Percentiles rank a stretch among this genome's conserved stretches.
These are phyloP conservation scores for Cicer bijugum DNA, from an alignment of 306 rosid genomes.

Conservation along the genomic window DNA sequence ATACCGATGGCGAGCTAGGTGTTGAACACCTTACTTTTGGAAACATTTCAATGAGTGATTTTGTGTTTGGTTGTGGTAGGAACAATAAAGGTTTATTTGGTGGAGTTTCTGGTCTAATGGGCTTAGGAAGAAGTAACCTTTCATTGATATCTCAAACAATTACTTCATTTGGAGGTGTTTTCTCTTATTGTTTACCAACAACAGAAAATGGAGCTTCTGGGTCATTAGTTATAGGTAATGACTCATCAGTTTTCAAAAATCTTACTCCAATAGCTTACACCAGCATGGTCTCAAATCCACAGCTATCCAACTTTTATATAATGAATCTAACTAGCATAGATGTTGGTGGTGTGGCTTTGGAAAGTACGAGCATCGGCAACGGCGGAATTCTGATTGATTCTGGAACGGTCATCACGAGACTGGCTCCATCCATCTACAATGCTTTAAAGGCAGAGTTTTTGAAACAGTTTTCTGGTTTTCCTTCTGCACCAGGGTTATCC, in stretches of 20 bases:
- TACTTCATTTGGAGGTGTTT: constrained; percentile 68
- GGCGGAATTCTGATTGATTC: constrained; percentile 72
- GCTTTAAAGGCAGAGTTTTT: constrained; percentile 69
- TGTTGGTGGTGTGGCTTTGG: constrained; percentile 63
- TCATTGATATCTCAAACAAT: constrained; percentile 75
- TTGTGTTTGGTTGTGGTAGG: constrained; percentile 83
- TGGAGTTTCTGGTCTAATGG: constrained; percentile 79
- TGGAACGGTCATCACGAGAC: constrained; percentile 81
- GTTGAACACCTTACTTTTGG: constrained; percentile 62
- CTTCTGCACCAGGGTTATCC: constrained; percentile 63
- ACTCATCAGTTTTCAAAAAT: constrained; percentile 64
- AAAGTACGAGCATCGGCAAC: constrained; percentile 44
- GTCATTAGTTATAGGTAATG: constrained; percentile 72
- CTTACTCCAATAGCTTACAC: constrained; percentile 73
- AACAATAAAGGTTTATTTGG: constrained; percentile 83
- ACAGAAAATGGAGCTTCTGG: constrained; percentile 65
- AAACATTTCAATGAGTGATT: constrained; percentile 45
- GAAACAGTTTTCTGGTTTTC: constrained; percentile 70
- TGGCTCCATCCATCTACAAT: constrained; percentile 67
- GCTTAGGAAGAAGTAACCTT: constrained; percentile 72
- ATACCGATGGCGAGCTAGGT: constrained; percentile 62
- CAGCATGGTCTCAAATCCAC: constrained; percentile 64
- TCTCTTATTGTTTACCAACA: constrained; percentile 87
- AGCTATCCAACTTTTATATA: constrained; percentile 65
- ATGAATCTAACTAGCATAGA: constrained; percentile 70